A percentile compares a stretch with the other conserved stretches of the same genome.
Evolutionary conservation across 371 early-diverging fungal genomes (phyloP).

Genomic region (Spiromyces aspiralis): DNA sequence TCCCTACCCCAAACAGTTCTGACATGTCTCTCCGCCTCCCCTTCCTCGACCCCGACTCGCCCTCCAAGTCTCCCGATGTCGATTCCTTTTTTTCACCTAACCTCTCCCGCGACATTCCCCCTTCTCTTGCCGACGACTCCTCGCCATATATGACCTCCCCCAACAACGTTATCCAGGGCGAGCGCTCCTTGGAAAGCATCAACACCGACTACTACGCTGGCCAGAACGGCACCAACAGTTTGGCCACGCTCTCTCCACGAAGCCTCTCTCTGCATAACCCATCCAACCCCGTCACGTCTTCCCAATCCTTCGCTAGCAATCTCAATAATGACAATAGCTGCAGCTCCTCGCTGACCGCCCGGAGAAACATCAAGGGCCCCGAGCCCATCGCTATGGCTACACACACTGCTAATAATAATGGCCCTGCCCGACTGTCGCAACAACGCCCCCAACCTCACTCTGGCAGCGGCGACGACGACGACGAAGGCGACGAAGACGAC

Average conservation of each 20-base stretch:
- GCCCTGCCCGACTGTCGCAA: too few species aligned
- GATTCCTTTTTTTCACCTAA: too few species aligned
- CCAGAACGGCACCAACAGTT: not conserved
- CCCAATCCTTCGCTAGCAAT: not conserved
- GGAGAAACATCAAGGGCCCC: not conserved
- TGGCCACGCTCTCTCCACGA: not conserved
- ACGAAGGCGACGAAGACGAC: not conserved
- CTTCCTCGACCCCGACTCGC: not conserved
- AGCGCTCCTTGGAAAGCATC: not conserved
- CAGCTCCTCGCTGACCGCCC: not conserved
- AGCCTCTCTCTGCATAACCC: not conserved
- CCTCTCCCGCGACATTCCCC: too few species aligned
- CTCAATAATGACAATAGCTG: not conserved
- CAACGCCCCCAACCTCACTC: too few species aligned
- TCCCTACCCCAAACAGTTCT: not conserved
- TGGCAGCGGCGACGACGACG: too few species aligned
- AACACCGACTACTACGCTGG: not conserved
- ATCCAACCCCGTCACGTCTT: not conserved
- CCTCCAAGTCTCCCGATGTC: too few species aligned
- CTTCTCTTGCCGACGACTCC: too few species aligned
- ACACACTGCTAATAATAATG: too few species aligned
- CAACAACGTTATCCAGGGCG: too few species aligned
- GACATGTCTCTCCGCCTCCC: not conserved
- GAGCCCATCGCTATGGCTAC: not conserved
- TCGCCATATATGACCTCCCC: too few species aligned